Evolutionary conservation across 1,139 yeast species (phyloP).

Genomic region (Hyphopichia wangnamkhiaoensis): DNA sequence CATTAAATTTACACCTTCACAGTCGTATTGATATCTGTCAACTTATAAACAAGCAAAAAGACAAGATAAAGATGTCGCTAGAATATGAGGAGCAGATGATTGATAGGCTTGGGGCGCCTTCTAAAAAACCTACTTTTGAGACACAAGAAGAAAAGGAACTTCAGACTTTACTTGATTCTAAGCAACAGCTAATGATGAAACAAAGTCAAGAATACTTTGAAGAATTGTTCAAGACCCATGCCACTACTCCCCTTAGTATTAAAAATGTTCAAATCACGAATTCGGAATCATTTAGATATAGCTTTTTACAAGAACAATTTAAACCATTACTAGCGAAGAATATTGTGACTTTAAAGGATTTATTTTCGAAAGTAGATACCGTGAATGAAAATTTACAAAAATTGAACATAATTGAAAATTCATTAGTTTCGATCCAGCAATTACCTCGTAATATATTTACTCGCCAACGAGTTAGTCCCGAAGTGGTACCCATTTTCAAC

Average conservation of each 20-base stretch:
- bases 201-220: constrained; percentile 46
- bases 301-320: constrained; percentile 56
- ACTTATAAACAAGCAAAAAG: too few relatives aligned
- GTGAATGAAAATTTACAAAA: constrained; percentile 43
- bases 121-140: constrained; percentile 9
- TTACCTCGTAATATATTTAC: constrained; percentile 15
- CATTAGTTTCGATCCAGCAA: constrained; percentile 33
- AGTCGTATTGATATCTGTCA: too few relatives aligned
- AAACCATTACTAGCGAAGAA: constrained; percentile 46
- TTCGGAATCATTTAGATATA: constrained; percentile 49
- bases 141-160: constrained; percentile 33
- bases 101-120: constrained; percentile 22
- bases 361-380: constrained; percentile 42
- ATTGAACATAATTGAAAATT: constrained; percentile 47
- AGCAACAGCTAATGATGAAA: constrained; percentile 33
- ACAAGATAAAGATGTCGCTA: constrained; percentile 22
- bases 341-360: constrained; percentile 33
- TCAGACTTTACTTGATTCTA: constrained; percentile 28
- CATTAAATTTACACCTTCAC: too few relatives aligned
- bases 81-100: constrained; percentile 32
- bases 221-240: constrained; percentile 40
- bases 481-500: constrained; percentile 57
- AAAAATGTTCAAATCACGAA: constrained; percentile 57
- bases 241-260: constrained; percentile 45
- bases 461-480: constrained; percentile 25